Conservation (phyloP, 441 rosid genomes). For the Mallotus japonicus region DNA sequence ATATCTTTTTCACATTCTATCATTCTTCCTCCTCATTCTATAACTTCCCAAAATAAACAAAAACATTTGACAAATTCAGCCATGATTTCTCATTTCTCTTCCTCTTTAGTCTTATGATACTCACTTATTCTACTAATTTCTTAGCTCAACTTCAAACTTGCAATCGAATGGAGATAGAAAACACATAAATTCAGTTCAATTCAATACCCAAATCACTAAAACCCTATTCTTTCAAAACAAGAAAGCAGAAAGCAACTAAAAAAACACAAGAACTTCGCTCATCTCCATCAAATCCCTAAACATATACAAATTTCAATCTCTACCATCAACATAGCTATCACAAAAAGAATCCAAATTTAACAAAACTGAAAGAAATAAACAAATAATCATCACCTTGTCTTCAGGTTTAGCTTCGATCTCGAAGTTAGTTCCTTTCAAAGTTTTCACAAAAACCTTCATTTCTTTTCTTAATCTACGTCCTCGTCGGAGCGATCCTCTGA, state of each 20-base stretch:
- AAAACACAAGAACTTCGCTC: too few species aligned
- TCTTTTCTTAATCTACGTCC: conserved; percentile 5
- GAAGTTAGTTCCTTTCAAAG: conserved; percentile 73
- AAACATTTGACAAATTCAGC: not conserved
- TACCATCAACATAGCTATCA: too few species aligned
- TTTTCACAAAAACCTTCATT: conserved; percentile 74
- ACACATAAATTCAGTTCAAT: not conserved
- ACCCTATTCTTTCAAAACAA: not conserved
- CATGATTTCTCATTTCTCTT: too few species aligned
- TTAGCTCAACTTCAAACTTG: too few species aligned
- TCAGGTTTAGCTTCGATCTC: conserved; percentile 71
- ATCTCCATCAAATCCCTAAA: not conserved
- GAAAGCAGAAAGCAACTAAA: too few species aligned
- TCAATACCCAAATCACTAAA: not conserved
- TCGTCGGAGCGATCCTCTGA: conserved; percentile 5
- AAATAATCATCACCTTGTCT: conserved; percentile 44
- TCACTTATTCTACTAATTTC: too few species aligned
- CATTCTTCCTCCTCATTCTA: not conserved
- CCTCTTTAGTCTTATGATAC: too few species aligned
- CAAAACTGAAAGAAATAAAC: not conserved
- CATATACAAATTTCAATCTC: not conserved
- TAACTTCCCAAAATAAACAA: not conserved
- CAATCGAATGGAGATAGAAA: too few species aligned
- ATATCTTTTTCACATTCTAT: too few species aligned
- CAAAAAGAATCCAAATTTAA: not conserved